Evolutionary conservation across 352 stramenopile genomes (phyloP).

Genomic region (Globisporangium paddicum): DNA sequence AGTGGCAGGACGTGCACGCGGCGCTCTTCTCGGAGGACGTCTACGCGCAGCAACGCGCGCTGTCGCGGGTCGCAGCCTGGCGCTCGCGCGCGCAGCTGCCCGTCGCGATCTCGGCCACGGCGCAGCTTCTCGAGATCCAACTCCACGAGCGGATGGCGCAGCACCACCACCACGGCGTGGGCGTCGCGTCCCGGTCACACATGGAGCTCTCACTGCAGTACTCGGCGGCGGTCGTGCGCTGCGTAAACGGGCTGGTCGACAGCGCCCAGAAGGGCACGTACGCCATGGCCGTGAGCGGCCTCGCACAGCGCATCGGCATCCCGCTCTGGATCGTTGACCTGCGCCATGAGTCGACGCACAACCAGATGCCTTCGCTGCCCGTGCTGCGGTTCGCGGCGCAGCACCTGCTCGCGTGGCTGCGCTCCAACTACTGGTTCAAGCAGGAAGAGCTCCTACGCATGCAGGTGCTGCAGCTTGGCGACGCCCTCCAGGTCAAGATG

Average conservation of each 20-base stretch:
- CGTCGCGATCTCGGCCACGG: constrained; percentile 74
- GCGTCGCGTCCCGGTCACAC: constrained; percentile 66
- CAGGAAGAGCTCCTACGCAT: constrained; percentile 49
- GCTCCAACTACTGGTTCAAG: constrained; percentile 83
- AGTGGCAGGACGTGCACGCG: constrained; percentile 66
- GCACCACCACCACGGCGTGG: constrained; percentile 60
- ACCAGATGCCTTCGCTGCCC: constrained; percentile 87
- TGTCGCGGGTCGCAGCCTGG: constrained; percentile 65
- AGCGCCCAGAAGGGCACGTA: constrained; percentile 75
- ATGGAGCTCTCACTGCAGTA: constrained; percentile 78
- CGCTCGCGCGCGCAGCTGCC: constrained; percentile 63
- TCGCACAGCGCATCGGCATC: constrained; percentile 88
- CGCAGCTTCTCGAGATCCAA: constrained; percentile 70
- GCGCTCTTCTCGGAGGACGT: constrained; percentile 55
- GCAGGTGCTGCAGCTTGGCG: constrained; percentile 40
- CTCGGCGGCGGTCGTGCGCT: constrained; percentile 58
- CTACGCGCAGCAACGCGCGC: constrained; percentile 40
- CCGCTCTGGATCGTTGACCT: constrained; percentile 92
- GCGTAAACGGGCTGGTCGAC: constrained; percentile 82
- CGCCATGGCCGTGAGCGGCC: constrained; percentile 61
- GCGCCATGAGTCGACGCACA: constrained; percentile 92
- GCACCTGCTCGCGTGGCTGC: constrained; percentile 87
- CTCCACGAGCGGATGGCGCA: constrained; percentile 68
- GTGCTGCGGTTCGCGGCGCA: constrained; percentile 83
- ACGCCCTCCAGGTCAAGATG: constrained; percentile 30